A percentile compares a stretch with the other conserved stretches of the same genome.
Evolutionary conservation across 345 rosid genomes (phyloP).

Genomic region (Mercurialis annua): DNA sequence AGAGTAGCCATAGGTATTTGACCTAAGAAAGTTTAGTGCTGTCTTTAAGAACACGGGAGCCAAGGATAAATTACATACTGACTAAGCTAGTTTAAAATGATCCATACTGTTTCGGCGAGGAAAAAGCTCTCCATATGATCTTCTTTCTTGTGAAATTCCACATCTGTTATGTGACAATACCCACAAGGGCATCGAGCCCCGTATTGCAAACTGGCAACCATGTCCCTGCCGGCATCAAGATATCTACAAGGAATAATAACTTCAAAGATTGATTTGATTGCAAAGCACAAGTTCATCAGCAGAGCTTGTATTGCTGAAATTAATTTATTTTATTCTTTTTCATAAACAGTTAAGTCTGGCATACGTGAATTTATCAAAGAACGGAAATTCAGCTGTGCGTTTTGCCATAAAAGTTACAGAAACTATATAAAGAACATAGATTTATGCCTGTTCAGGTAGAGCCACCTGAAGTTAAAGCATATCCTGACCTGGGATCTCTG

Average conservation of each 20-base stretch:
- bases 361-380: background rate
- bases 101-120: conserved; percentile 95
- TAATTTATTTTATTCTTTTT: background rate
- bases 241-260: conserved; percentile 44
- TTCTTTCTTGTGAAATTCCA: conserved; percentile 77
- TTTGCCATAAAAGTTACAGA: background rate
- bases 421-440: background rate
- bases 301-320: background rate
- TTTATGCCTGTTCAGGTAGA: background rate
- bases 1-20: conserved; percentile 95
- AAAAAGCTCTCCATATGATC: conserved; percentile 99
- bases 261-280: background rate
- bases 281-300: background rate
- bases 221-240: conserved; percentile 92
- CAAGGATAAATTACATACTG: conserved; percentile 5
- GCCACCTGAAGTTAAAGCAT: background rate
- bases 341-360: background rate
- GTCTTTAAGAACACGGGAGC: background rate
- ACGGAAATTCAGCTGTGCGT: background rate
- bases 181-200: conserved; percentile 97
- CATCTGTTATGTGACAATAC: conserved; percentile 92
- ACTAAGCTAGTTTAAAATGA: conserved; percentile 10
- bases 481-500: conserved; percentile 69
- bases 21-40: conserved; percentile 45
- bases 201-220: conserved; percentile 91